Percentiles rank a stretch among this genome's conserved stretches.
phyloP scores from a whole-genome alignment of 257 asterid species.

The Orobanche coerulescens region DNA sequence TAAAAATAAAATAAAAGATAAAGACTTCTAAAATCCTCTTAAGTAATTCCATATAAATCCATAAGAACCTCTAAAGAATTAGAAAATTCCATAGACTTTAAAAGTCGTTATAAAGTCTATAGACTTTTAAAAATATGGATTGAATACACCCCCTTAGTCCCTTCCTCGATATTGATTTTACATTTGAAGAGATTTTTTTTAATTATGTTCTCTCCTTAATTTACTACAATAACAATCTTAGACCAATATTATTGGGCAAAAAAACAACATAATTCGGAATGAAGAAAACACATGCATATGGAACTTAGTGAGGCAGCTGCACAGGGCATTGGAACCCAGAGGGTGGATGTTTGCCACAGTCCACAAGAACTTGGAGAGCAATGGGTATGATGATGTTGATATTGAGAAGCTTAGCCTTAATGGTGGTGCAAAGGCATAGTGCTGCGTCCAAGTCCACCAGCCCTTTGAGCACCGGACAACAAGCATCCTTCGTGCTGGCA shows the following conservation, averaged over 20 bases:
- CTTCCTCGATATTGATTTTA: neutral
- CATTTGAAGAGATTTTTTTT: neutral
- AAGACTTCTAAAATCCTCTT: too few species aligned
- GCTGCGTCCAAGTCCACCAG: conserved; percentile 46
- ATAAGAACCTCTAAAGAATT: too few species aligned
- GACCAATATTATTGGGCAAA: neutral
- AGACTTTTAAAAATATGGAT: too few species aligned
- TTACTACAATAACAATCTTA: neutral
- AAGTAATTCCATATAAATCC: too few species aligned
- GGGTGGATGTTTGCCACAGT: conserved; percentile 62
- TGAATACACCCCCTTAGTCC: too few species aligned
- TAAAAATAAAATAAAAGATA: too few species aligned
- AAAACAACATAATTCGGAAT: neutral
- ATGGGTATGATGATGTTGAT: conserved; percentile 46
- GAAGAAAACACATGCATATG: neutral
- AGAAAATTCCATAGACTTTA: too few species aligned
- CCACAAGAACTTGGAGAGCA: conserved; percentile 52
- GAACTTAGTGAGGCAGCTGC: conserved; percentile 17
- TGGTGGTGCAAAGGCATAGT: conserved; percentile 62
- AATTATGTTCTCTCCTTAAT: neutral
- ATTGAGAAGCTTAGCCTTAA: conserved; percentile 53
- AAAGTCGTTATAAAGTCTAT: too few species aligned
- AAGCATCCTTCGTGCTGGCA: conserved; percentile 33
- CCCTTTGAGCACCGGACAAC: conserved; percentile 41
- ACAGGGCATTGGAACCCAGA: conserved; percentile 53